Base-by-base conservation (phyloP, 2,329 filamentous ascomycete genomes). In the Gnomoniopsis smithogilvyi region DNA sequence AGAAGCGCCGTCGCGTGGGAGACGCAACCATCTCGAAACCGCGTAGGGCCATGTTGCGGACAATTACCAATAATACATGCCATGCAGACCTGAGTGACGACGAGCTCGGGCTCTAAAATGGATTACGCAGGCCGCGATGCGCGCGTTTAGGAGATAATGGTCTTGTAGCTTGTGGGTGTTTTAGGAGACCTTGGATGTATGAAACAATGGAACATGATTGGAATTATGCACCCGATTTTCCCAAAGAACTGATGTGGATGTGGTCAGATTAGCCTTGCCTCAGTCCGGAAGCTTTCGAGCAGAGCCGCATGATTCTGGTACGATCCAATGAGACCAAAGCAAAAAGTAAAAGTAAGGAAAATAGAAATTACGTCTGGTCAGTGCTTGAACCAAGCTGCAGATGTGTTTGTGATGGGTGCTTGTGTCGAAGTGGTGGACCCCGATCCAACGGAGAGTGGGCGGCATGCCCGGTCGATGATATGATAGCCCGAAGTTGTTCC, bases 1-100 rank as follows among this genome's bases (percentile, higher is more conserved):
- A 51, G 38, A 62, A 54, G 47, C 60, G 57, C 55, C 60, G 60
- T 34, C 54, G 47, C n/a, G 54, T 51, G n/a, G 41, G 34, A 33
- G 54, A 14, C 19, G 54, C 51, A 12, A 55, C 52, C 15, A 19
- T 53, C 8, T 26, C 60, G 54, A 56, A 57, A 57, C 60, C 53
- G 30, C 43, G 14, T 48, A 52, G 51, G 17, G 24, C 50, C 17
- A 51, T 57, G 43, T 19, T 51, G 53, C 50, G 53, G 46, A 57
- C 38, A n/a, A 52, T 57, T 38, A 60, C 60, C 15, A 51, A 60
- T 12, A 51, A 60, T 12, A 34, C 41, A 34, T 38, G 53, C 50
- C 57, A 24, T 24, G 53, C 45, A n/a, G 60, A 51, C 3, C 45
- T 43, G 43, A 62, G 60, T 57, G 58, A 60, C 45, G 60, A 62